Base-by-base conservation (phyloP, 768 basidiomycete genomes). In the Xanthoconium stramineum region DNA sequence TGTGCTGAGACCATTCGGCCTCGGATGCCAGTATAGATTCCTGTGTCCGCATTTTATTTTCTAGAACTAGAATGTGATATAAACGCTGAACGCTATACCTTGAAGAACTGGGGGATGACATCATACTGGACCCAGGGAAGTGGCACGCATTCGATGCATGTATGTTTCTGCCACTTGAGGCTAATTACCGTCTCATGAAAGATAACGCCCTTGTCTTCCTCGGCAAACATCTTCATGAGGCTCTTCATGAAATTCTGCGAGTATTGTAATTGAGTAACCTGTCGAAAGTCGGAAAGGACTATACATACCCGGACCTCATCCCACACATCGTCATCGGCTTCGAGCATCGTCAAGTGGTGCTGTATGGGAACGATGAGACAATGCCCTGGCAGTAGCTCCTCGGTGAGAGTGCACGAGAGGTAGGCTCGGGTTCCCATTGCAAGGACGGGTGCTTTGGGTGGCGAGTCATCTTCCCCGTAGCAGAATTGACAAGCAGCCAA, bases 1-100 rank as follows among this genome's bases (percentile, higher is more conserved):
- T 94, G 75, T 99, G 95, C 65, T 97, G 94, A 7, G 95, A 94
- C 97, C 97, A 99, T 75, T 98, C 97, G 7, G 88, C 81, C 69
- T 98, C 97, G 3, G 94, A 95, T 40, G 88, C 80, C 17, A 95
- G 73, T 60, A 99, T 96, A 1, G 93, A 94, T 84, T 98, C 96
- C 89, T 93, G 55, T 12, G 13, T 10, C 1, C 45, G 13, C 5
- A 3, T 37, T 43, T 66, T 55, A 69, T 19, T 52, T 36, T 13
- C 37, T 32, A 15, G 17, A 62, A 37, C 36, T 15, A 24, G 38
- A 35, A 54, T 43, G 12, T 3, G 32, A 30, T 14, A 7, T 2
- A 7, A 42, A 29, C 32, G 35, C 42, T 8, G 39, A 42, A 24
- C 28, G 35, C 42, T 8, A 40, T 69, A 89, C 94, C 77, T 88